Evolutionary conservation across 2,329 filamentous ascomycete genomes (phyloP), one percentile per base, ranked within the genome.

Genomic region (Fusarium buharicum): DNA sequence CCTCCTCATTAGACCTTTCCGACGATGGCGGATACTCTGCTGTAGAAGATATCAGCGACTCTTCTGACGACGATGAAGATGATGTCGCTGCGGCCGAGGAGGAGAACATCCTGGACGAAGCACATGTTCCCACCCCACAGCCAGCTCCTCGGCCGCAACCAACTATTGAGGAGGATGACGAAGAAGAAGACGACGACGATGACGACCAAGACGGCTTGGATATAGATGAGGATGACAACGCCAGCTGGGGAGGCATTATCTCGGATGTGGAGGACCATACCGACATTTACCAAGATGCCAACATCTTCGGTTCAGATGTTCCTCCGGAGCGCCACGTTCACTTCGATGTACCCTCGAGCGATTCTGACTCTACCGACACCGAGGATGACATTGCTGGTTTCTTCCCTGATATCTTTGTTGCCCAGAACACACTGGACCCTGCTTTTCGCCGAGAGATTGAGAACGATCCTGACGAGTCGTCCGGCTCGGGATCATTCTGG

Each of bases 21-120:
- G 90, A 92, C 56, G 90, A 92, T 46, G 86, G 84, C 49, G 89
- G 86, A 52, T 92, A 93, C 74, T 90, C 87, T 2, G 90, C 83
- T 33, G 89, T 96, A 57, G 90, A 94, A 72, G 86, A 92, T 46
- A 89, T 96, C 59, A 91, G 86, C 66, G 91, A 93, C 68, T 89
- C 86, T 11, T 91, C 85, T 50, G 85, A 93, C 61, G 89, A 92
- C 63, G 91, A 94, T 74, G 89, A 94, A 75, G 86, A 90, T 64
- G 86, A 91, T 81, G 86, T 94, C 52, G 85, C 90, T 71, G 86
- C 88, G 81, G 84, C 87, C 80, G 91, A 95, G 84, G 91, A 93
- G 79, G 83, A 87, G 74, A 86, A 89, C 67, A 91, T 93, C 61
- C 80, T 91, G 55, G 76, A 76, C 52, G 76, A 81, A 64, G 76